Conservation (phyloP, 129 eudicot genomes). For the Logfia minima region DNA sequence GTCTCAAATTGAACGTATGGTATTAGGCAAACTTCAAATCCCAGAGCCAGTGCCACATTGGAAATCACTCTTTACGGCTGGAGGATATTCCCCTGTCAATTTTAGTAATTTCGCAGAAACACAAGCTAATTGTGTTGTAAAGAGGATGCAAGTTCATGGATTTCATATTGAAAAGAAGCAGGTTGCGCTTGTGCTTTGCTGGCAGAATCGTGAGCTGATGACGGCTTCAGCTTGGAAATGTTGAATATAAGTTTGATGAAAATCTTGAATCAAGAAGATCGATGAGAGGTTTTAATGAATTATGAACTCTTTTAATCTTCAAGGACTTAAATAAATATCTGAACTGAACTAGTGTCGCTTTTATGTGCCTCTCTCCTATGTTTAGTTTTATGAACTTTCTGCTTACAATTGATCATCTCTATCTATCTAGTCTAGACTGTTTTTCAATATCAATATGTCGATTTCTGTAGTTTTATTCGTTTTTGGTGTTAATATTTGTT, state of each 20-base stretch:
- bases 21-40: conserved; percentile 46
- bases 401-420: conserved; percentile 29
- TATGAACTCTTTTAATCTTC: conserved; percentile 30
- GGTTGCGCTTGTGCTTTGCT: conserved; percentile 56
- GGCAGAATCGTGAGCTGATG: conserved; percentile 59
- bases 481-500: conserved; percentile 11
- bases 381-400: conserved; percentile 44
- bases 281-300: conserved; percentile 38
- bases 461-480: not conserved
- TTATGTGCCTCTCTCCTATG: conserved; percentile 36
- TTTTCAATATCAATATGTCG: conserved; percentile 19
- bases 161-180: conserved; percentile 57
- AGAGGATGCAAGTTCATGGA: conserved; percentile 53
- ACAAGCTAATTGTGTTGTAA: conserved; percentile 59
- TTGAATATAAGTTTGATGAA: conserved; percentile 30
- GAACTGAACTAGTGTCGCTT: conserved; percentile 37
- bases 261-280: conserved; percentile 35
- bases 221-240: conserved; percentile 68
- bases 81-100: conserved; percentile 44
- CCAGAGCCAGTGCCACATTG: conserved; percentile 56
- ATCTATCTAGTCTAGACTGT: conserved; percentile 27
- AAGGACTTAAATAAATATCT: conserved; percentile 36
- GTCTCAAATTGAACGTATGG: conserved; percentile 49
- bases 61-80: conserved; percentile 47
- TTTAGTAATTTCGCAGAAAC: conserved; percentile 57